Evolutionary conservation across 2,329 filamentous ascomycete genomes (phyloP), one percentile per base, ranked within the genome.

Genomic region (Penicillium sp.): DNA sequence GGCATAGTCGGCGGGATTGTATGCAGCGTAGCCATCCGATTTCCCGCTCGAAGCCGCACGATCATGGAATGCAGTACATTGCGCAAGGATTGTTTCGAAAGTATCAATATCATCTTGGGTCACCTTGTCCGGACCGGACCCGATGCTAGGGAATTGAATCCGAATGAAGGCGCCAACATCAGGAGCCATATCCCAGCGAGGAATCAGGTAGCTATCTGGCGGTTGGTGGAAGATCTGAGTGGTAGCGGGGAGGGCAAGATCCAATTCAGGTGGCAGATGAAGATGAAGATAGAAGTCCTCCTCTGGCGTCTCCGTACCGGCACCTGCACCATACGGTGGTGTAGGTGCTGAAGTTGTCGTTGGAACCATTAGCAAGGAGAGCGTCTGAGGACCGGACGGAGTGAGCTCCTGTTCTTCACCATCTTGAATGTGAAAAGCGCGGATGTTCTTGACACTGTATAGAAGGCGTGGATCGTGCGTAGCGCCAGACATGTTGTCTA

Each of bases 211-310:
- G 74, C 88, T 95, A 54, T 78, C 82, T 0, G 91, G 91, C 6
- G 90, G 89, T 71, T 97, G 89, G 69, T 95, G 89, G 72, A 95
- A 97, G 66, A 98, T 93, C 68, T 97, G 91, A 0, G 93, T 97
- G 0, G 90, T 97, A 14, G 91, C 91, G 10, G 93, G 93, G 11
- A 97, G 78, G 5, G 93, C 88, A 5, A 97, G 80, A 61, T 97
- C 91, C 59, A 98, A 82, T 75, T 96, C 91, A 16, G 91, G 91
- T 11, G 91, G 90, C 8, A 97, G 82, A 62, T 96, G 89, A 20
- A 98, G 81, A 69, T 97, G 91, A 4, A 98, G 82, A 68, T 97
- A 97, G 73, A 96, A 97, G 74, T 97, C 93, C 66, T 96, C 87
- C 63, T 90, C 85, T 3, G 79, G 76, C 3, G 65, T 60, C 44